Evolutionary conservation across 257 asterid species (phyloP), one percentile per base, ranked within the genome.

Genomic region (Plantago elongata): DNA sequence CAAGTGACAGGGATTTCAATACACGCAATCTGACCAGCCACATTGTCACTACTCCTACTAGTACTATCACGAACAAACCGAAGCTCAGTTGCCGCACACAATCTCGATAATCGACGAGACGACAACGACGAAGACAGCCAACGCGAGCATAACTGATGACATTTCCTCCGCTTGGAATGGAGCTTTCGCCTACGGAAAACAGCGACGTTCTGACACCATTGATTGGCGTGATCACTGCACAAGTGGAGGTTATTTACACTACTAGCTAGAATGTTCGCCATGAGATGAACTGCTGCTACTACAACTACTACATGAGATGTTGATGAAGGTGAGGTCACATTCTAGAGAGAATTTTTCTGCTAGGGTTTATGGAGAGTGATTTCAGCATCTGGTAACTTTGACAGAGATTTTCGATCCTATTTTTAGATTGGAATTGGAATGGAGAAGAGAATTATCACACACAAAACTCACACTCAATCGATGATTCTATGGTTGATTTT

Each of bases 1-100:
- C 99, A 89, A 51, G 96, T 83, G 84, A 84, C 91, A 16, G 95
- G 99, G 72, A 92, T 83, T 76, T 92, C 94, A 11, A 84, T 72
- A 14, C 67, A 66, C 10, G 85, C 76, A 42, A 58, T 60, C 73
- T 67, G 81, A 61, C 58, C 68, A 68, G 65, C 63, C 37, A 27
- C 80, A 75, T 38, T 66, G 72, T 48, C 60, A 40, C 63, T 34
- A 14, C 14, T 72, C 47, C 49, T 66, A 47, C 56, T 59, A 12
- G 42, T 52, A 42, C 62, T 71, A 13, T 69, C 77, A 73, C 63
- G 79, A 65, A 66, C 70, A 60, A 44, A 60, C 30, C 73, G 76
- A 69, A 76, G 75, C 72, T 81, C 84, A 59, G 81, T 74, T 0
- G 79, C 79, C 43, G 79, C 84, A 56, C 65, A 67, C 30, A 74